phyloP scores from a whole-genome alignment of 108 stramenopile genomes.

The Conticribra guillardii region DNA sequence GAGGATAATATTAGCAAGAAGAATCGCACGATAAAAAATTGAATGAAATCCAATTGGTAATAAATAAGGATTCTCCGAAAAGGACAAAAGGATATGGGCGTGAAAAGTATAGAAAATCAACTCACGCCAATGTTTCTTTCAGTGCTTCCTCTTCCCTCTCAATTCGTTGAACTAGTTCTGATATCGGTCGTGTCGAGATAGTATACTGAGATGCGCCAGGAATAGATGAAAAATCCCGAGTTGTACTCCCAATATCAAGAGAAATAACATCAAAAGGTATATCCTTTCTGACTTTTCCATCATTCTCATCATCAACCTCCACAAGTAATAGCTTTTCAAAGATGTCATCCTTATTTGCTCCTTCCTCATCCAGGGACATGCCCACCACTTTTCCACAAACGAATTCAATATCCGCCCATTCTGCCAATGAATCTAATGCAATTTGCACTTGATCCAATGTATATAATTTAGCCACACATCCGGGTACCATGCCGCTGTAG shows the following conservation, averaged over 20 bases:
- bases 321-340: slow-evolving; percentile 40
- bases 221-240: slow-evolving; percentile 61
- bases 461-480: slow-evolving; percentile 84
- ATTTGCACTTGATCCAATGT: slow-evolving; percentile 68
- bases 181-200: slow-evolving; percentile 88
- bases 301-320: slow-evolving; percentile 13
- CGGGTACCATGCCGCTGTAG: slow-evolving; percentile 98
- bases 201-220: slow-evolving; percentile 68
- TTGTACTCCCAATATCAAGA: slow-evolving; percentile 85
- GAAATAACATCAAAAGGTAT: slow-evolving; percentile 76
- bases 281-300: slow-evolving; percentile 5
- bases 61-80: too few species aligned
- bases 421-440: slow-evolving; percentile 62
- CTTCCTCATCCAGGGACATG: slow-evolving; percentile 55
- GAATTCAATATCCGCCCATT: slow-evolving; percentile 78
- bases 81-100: too few species aligned
- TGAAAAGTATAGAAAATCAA: background rate
- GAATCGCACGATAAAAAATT: too few species aligned
- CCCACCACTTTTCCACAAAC: slow-evolving; percentile 72
- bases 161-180: slow-evolving; percentile 66
- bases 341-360: background rate
- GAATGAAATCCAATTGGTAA: slow-evolving; percentile 4
- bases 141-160: slow-evolving; percentile 45
- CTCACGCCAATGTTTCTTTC: slow-evolving; percentile 38
- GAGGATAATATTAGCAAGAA: too few species aligned